Evolutionary conservation across 2,329 filamentous ascomycete genomes (phyloP).

Genomic region (Escovopsis sp.): DNA sequence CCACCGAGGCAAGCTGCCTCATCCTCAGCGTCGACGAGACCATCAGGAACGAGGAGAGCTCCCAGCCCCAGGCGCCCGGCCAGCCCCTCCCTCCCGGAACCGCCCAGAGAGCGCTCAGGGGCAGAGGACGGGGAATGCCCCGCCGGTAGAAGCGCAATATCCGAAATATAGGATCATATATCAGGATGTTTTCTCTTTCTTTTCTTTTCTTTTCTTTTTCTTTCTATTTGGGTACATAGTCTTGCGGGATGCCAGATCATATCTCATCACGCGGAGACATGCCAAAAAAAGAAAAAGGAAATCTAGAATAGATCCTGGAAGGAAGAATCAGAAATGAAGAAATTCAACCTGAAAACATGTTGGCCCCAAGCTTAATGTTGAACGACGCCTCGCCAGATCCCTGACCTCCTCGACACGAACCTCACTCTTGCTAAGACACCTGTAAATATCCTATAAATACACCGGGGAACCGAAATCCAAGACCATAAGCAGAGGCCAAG

Average conservation of each 20-base stretch:
- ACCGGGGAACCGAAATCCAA: no score
- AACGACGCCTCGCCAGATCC: slow-evolving; percentile 6
- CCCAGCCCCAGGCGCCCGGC: slow-evolving; percentile 65
- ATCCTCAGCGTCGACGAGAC: slow-evolving; percentile 97
- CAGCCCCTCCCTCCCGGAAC: slow-evolving; percentile 64
- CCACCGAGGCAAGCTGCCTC: slow-evolving; percentile 86
- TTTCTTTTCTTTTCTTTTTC: no score
- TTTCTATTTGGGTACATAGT: no score
- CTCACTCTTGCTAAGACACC: neutral
- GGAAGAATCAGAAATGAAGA: no score
- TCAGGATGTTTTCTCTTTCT: neutral
- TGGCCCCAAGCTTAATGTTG: no score
- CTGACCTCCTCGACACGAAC: slow-evolving; percentile 6
- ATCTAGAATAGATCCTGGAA: slow-evolving; percentile 9
- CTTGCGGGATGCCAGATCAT: neutral
- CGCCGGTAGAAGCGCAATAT: slow-evolving; percentile 39
- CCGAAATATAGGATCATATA: neutral
- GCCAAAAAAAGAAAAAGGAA: slow-evolving; percentile 10
- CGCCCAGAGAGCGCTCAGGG: slow-evolving; percentile 75
- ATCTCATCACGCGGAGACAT: neutral
- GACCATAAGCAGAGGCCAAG: no score
- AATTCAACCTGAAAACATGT: no score
- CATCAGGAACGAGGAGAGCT: slow-evolving; percentile 93
- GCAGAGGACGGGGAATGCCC: slow-evolving; percentile 79
- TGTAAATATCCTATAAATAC: no score